These are phyloP conservation scores for Micromonas commoda DNA, from an alignment of 139 green algal genomes.

Conservation along the genomic window DNA sequence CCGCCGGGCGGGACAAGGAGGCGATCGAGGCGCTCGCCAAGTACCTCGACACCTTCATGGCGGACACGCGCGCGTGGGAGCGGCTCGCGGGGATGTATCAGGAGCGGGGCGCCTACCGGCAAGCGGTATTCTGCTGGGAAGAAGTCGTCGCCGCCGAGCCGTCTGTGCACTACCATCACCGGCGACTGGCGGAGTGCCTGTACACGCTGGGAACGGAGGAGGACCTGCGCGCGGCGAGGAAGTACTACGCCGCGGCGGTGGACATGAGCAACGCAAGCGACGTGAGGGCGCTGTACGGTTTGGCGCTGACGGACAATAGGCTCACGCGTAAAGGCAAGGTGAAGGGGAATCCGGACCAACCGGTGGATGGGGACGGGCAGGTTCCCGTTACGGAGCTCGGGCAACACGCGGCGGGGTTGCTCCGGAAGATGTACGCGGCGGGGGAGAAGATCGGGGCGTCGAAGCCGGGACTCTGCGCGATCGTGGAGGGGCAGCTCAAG, in stretches of 20 bases:
- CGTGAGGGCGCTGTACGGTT: constrained; percentile 26
- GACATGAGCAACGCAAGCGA: constrained; percentile 23
- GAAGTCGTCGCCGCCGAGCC: constrained; percentile 18
- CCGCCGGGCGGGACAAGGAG: background rate
- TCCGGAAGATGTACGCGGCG: background rate
- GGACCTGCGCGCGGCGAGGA: constrained; percentile 1
- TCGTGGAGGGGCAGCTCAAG: background rate
- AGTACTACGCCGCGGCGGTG: constrained; percentile 24
- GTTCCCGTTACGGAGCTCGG: background rate
- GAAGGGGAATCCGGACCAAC: no score
- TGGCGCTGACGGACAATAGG: background rate
- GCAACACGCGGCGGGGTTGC: background rate
- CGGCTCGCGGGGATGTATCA: constrained; percentile 24
- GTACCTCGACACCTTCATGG: constrained; percentile 28
- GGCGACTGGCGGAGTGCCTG: constrained; percentile 13
- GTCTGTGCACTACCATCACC: background rate
- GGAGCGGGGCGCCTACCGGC: background rate
- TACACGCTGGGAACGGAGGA: constrained; percentile 16
- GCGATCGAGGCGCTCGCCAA: constrained; percentile 15
- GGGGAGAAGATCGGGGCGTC: no score
- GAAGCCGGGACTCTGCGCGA: background rate
- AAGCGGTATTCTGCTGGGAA: constrained; percentile 31
- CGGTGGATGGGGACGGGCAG: no score
- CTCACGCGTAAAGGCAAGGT: background rate
- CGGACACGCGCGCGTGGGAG: constrained; percentile 28